Percentiles rank a stretch among this genome's conserved stretches.
Conservation (phyloP, 257 asterid genomes). For the Lavandula angustifolia region DNA sequence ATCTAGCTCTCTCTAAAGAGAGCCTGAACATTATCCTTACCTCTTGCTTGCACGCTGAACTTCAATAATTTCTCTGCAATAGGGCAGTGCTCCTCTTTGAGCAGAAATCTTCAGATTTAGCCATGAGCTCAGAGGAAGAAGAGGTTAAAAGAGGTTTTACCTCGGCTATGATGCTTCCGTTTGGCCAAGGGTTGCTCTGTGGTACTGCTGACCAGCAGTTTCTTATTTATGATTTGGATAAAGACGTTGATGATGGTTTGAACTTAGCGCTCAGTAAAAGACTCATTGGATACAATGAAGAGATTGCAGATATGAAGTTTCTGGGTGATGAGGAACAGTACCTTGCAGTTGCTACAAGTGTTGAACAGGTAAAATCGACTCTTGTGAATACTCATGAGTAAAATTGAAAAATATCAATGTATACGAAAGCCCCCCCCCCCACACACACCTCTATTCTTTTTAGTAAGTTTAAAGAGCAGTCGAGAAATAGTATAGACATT, state of each 20-base stretch:
- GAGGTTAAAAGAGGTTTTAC: conserved; percentile 80
- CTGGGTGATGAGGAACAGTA: conserved; percentile 87
- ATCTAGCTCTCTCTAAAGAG: conserved; percentile 1
- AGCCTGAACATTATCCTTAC: conserved; percentile 10
- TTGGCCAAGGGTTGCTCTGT: conserved; percentile 72
- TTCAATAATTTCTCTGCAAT: conserved; percentile 40
- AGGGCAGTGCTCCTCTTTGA: conserved; percentile 76
- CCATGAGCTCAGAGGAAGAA: conserved; percentile 60
- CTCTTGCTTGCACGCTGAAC: conserved; percentile 24
- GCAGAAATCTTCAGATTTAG: conserved; percentile 84
- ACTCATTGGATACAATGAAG: conserved; percentile 92
- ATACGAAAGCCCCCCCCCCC: too few relatives aligned
- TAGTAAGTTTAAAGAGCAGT: too few relatives aligned
- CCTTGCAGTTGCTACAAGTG: conserved; percentile 94
- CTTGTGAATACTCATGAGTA: conserved; percentile 4
- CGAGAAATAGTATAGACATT: too few relatives aligned
- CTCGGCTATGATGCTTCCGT: conserved; percentile 81
- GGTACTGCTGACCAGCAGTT: conserved; percentile 98
- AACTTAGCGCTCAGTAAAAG: conserved; percentile 64
- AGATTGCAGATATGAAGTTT: conserved; percentile 92
- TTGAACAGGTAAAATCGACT: conserved; percentile 70
- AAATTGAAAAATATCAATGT: too few relatives aligned
- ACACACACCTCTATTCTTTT: too few relatives aligned
- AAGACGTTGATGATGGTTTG: conserved; percentile 50
- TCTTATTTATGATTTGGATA: conserved; percentile 65